Base-by-base conservation (phyloP, 306 rosid genomes). In the Quillaja saponaria region DNA sequence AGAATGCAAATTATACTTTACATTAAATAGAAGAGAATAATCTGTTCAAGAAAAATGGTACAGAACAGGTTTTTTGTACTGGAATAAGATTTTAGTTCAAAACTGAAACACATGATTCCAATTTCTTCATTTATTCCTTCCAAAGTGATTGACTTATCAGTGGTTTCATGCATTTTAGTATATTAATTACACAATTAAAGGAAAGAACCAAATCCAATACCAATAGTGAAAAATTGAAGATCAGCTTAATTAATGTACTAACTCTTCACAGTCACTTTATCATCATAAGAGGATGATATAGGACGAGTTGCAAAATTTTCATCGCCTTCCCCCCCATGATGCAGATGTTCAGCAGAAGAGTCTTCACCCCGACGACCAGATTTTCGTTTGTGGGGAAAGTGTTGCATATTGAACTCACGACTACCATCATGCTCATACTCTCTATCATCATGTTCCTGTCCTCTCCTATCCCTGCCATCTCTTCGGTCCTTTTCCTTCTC, bases 381-480 rank as follows among this genome's bases (percentile, higher is more conserved):
- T 76, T 83, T 89, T 53, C 81, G 82, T 80, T 85, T 94, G 64
- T 63, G 79, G 49, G 84, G 68, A 68, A 81, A 84, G 42, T 79
- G 82, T 56, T 79, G 92, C 85, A 80, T 48, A 58, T 66, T 77
- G 61, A 71, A 71, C 40, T 91, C 91, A 54, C 90, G 81, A 61
- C 49, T 83, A 56, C 81, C 87, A 53, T 80, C 96, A 66, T 82
- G 91, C 61, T 85, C 95, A 75, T 81, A 84, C 66, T 85, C 90
- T 71, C 95, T 87, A 47, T 89, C 96, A 56, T 86, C 89, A 66
- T 69, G 75, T 45, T 84, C 95, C 5, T 70, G 76, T 38, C 87
- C 95, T 83, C 84, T 81, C 80, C 82, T 86, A 33, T 87, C 96
- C 77, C 86, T 77, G 54, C 88, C 98, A 46, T 92, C 98, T 71